Evolutionary conservation across 768 basidiomycete species (phyloP), one percentile per base, ranked within the genome.

Genomic region (Steccherinum ochraceum): DNA sequence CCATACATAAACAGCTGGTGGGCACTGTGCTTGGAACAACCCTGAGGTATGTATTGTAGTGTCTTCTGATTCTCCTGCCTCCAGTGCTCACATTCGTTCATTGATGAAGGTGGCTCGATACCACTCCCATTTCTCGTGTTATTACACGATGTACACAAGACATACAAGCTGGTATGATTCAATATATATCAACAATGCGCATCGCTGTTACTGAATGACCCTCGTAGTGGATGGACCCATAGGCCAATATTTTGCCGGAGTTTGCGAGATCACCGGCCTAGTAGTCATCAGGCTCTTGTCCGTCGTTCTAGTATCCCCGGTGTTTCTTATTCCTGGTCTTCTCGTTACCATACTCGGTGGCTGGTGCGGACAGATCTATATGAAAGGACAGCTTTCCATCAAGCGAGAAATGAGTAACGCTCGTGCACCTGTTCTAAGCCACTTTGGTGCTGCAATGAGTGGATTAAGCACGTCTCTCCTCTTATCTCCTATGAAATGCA

Each of bases 111-210:
- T 79, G 75, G 73, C 65, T 80, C 7, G 78, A 80, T 50, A 71
- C 63, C 5, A 76, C 75, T 2, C 78, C 78, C 1, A 70, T 70
- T 0, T 76, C 77, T 10, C 78, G 86, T 3, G 78, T 89, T 48
- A 78, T 86, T 45, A 67, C 82, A 30, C 74, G 84, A 49, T 80
- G 80, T 62, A 86, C 84, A 1, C 79, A 84, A 52, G 86, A 87
- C 60, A 83, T 86, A 24, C 69, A 67, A 46, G 61, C 66, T 7
- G 52, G 66, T 67, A 49, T 24, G 62, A 20, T 26, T 48, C 19
- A 5, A 19, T 27, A 19, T 13, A 26, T 25, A 16, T 24, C 12
- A 4, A 40, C 10, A 4, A 47, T 18, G 18, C 21, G 41, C 26
- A 43, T 10, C 11, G 4, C 16, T 19, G 10, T n/a, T 3, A 20